A percentile compares a stretch with the other conserved stretches of the same genome.
phyloP scores from a whole-genome alignment of 306 rosid species.

The Ammopiptanthus mongolicus region DNA sequence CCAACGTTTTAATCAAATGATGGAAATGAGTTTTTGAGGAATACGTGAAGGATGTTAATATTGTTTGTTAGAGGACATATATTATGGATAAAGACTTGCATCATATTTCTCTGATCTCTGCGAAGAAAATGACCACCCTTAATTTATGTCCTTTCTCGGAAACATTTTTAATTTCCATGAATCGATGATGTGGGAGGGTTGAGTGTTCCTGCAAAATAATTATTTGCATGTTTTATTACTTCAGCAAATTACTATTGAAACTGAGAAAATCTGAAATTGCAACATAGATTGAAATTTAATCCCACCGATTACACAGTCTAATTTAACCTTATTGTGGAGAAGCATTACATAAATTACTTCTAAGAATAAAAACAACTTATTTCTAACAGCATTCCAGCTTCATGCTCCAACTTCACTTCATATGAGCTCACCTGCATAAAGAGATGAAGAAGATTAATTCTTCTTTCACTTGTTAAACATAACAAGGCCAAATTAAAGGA shows the following conservation, averaged over 20 bases:
- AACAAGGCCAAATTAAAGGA: not conserved
- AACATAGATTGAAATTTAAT: not conserved
- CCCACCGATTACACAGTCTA: not conserved
- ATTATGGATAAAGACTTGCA: not conserved
- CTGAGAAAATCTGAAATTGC: not conserved
- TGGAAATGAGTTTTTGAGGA: no score
- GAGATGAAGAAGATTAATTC: not conserved
- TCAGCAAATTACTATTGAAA: not conserved
- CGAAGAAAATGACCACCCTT: not conserved
- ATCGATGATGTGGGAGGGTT: no score
- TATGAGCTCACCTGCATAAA: constrained; percentile 57
- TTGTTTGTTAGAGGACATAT: not conserved
- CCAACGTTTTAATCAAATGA: no score
- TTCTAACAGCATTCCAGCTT: constrained; percentile 6
- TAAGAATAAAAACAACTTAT: constrained; percentile 21
- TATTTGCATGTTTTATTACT: not conserved
- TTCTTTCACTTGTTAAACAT: not conserved
- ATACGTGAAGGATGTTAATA: no score
- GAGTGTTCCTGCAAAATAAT: not conserved
- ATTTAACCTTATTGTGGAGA: constrained; percentile 14
- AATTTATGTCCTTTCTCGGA: not conserved
- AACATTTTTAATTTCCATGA: not conserved
- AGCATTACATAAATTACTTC: not conserved
- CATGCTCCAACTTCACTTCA: constrained; percentile 21
- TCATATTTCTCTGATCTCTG: not conserved